Percentiles rank a stretch among this genome's conserved stretches.
Evolutionary conservation across 768 basidiomycete species (phyloP).

Genomic region (Collybiopsis luxurians): DNA sequence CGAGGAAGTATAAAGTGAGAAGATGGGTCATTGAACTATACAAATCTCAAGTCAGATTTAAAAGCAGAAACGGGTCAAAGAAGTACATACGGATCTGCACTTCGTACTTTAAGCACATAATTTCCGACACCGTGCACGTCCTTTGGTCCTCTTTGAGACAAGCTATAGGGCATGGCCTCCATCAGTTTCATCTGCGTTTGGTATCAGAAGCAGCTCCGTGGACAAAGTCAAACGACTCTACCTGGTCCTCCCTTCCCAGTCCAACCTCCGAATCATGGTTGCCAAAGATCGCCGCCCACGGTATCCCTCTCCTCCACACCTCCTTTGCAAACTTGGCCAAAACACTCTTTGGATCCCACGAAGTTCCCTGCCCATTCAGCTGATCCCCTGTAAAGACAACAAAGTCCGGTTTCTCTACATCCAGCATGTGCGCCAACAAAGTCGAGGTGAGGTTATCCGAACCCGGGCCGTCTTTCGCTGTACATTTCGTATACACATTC

Average conservation of each 20-base stretch:
- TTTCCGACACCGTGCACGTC: slow-evolving; percentile 90
- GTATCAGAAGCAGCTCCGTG: too few relatives aligned
- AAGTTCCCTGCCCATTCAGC: slow-evolving; percentile 86
- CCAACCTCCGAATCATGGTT: slow-evolving; percentile 70
- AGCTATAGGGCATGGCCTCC: slow-evolving; percentile 53
- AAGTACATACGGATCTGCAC: slow-evolving; percentile 73
- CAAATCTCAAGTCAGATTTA: not conserved
- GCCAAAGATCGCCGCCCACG: slow-evolving; percentile 93
- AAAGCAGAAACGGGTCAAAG: not conserved
- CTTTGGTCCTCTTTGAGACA: slow-evolving; percentile 78
- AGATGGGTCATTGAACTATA: slow-evolving; percentile 80
- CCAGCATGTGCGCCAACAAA: slow-evolving; percentile 68
- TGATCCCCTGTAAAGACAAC: slow-evolving; percentile 94
- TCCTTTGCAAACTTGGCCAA: slow-evolving; percentile 84
- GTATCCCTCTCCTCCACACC: slow-evolving; percentile 71
- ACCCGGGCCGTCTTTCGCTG: slow-evolving; percentile 19
- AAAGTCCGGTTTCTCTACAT: slow-evolving; percentile 82
- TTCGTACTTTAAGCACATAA: slow-evolving; percentile 82
- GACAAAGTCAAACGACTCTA: not conserved
- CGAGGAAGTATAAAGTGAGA: slow-evolving; percentile 89
- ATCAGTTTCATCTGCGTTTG: slow-evolving; percentile 29
- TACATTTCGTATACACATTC: slow-evolving; percentile 40
- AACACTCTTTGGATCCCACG: slow-evolving; percentile 87
- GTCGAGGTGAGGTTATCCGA: slow-evolving; percentile 81
- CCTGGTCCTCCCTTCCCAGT: slow-evolving; percentile 46